Evolutionary conservation across 2,329 filamentous ascomycete species (phyloP), one percentile per base, ranked within the genome.

Genomic region (Lomentospora prolificans): DNA sequence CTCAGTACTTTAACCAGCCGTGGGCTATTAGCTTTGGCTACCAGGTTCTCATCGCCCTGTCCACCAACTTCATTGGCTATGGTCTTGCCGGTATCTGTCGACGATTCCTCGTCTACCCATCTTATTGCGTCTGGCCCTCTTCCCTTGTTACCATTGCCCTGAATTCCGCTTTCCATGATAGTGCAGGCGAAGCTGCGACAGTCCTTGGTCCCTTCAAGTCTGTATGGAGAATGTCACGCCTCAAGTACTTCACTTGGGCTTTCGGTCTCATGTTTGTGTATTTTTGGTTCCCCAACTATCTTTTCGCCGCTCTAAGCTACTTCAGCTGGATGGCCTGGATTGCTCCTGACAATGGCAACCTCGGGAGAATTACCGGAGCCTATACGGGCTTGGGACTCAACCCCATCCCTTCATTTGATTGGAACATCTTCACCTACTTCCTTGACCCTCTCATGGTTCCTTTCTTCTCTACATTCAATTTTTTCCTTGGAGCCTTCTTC

Each of bases 301-400:
- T 82, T 58, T 81, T 77, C 63, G 70, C 69, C 14, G 76, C 74
- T 4, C 64, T 82, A 10, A 75, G 73, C 57, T 68, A 72, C 60
- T 82, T 82, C 64, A 78, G 72, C 66, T 82, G 78, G 76, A 71
- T 81, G 59, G 75, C 73, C 12, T 82, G 78, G 78, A 81, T 82
- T 56, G 68, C 73, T 1, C 77, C 78, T 0, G 62, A 67, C 31
- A 73, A 76, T 58, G 65, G 67, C 12, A 65, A 72, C 50, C 63
- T 77, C 52, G 72, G 70, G 57, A 66, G 70, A 50, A 65, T 76
- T 25, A 72, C 71, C 1, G 74, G 74, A 30, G 70, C 71, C 59
- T 71, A 72, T 56, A 71, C 72, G 8, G 74, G 75, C 17, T 62
- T 77, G 14, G 74, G 74, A 24, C 60, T 76, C 53, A 75, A 76